phyloP scores from a whole-genome alignment of 2,329 filamentous ascomycete genomes.

The Botrytis deweyae region DNA sequence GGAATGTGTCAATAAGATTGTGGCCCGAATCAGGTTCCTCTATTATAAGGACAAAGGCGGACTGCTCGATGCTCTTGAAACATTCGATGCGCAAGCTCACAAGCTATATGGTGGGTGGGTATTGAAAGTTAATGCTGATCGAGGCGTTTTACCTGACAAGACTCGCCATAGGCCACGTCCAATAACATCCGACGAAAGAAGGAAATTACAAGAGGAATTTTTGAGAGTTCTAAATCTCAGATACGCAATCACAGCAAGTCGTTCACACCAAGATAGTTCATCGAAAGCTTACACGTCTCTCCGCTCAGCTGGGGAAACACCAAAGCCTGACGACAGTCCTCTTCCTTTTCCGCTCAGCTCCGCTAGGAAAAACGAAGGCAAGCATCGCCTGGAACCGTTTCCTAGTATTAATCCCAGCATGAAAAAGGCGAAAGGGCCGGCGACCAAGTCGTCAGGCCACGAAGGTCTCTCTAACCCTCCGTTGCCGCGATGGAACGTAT shows the following conservation, averaged over 20 bases:
- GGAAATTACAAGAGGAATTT: slow-evolving; percentile 22
- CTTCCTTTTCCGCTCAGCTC: background rate
- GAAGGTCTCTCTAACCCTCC: background rate
- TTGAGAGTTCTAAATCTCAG: background rate
- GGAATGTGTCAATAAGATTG: background rate
- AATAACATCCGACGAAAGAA: slow-evolving; percentile 20
- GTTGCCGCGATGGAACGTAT: background rate
- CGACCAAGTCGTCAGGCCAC: background rate
- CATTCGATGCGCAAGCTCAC: background rate
- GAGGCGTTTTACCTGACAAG: slow-evolving; percentile 25
- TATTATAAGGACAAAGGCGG: background rate
- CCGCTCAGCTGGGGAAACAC: background rate
- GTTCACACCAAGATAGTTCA: background rate
- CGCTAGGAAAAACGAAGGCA: background rate
- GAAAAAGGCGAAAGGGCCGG: slow-evolving; percentile 9
- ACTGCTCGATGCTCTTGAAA: background rate
- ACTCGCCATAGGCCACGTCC: slow-evolving; percentile 22
- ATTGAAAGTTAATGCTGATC: slow-evolving; percentile 27
- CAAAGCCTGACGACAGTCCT: slow-evolving; percentile 6
- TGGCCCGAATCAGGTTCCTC: background rate
- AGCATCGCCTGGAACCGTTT: slow-evolving; percentile 14
- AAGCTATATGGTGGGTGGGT: slow-evolving; percentile 27
- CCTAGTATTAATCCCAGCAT: background rate
- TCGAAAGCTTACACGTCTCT: background rate
- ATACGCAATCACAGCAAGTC: background rate